Conservation (phyloP, 306 rosid species). For the Rosa persica region DNA sequence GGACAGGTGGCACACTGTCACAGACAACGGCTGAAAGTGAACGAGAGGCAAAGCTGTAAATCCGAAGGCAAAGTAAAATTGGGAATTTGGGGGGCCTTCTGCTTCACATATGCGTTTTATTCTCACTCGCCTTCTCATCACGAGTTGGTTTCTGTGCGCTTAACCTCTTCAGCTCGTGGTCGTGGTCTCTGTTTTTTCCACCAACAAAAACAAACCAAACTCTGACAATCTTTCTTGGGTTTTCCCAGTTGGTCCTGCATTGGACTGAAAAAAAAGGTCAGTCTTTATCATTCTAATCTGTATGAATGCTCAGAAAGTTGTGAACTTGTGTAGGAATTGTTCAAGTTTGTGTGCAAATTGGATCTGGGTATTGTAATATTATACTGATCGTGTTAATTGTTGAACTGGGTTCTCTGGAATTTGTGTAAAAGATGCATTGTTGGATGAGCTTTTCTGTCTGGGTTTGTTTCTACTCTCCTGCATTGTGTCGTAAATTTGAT, state of each 20-base stretch:
- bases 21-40: not conserved
- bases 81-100: too few relatives aligned
- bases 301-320: not conserved
- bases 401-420: not conserved
- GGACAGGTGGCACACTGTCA: not conserved
- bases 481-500: not conserved
- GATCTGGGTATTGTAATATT: not conserved
- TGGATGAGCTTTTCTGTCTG: not conserved
- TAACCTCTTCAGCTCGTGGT: slow-evolving; percentile 13
- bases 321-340: not conserved
- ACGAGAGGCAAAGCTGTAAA: slow-evolving; percentile 17
- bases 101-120: not conserved
- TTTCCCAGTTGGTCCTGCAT: slow-evolving; percentile 5
- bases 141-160: not conserved
- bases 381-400: not conserved
- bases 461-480: not conserved
- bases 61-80: not conserved
- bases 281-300: not conserved
- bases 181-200: not conserved
- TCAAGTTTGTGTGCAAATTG: not conserved
- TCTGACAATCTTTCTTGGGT: not conserved
- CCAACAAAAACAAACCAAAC: not conserved
- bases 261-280: not conserved
- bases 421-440: not conserved
- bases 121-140: not conserved